Conservation (phyloP, 768 basidiomycete genomes). For the Pisolithus orientalis region DNA sequence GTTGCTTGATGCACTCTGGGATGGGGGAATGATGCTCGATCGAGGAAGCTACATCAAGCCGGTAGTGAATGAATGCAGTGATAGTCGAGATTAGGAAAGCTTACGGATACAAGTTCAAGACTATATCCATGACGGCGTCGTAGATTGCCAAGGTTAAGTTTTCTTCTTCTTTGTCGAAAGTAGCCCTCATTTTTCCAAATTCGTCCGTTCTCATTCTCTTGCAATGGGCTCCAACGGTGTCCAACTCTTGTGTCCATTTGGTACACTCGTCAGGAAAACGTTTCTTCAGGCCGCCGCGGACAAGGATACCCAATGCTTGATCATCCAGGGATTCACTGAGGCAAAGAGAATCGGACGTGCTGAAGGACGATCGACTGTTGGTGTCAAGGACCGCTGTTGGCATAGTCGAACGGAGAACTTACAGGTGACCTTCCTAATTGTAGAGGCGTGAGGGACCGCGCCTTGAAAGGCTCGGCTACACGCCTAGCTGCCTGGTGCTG, state of each 20-base stretch:
- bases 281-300: constrained; percentile 21
- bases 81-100: constrained; percentile 2
- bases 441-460: constrained; percentile 2
- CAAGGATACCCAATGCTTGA: constrained; percentile 21
- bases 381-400: not conserved
- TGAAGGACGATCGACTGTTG: constrained; percentile 4
- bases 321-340: constrained; percentile 20
- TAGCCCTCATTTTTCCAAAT: not conserved
- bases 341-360: constrained; percentile 17
- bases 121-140: constrained; percentile 19
- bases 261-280: constrained; percentile 19
- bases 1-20: not conserved
- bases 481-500: constrained; percentile 11
- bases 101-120: constrained; percentile 20
- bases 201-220: not conserved
- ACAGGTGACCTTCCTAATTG: constrained; percentile 12
- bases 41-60: constrained; percentile 9
- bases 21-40: constrained; percentile 10
- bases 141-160: constrained; percentile 11
- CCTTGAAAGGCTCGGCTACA: not conserved
- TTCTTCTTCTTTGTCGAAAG: constrained; percentile 3
- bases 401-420: not conserved
- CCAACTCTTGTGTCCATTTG: constrained; percentile 16
- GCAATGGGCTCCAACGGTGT: not conserved
- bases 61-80: not conserved